These are phyloP conservation scores for Ehretia macrophylla DNA, from an alignment of 257 asterid species.

Conservation along the genomic window DNA sequence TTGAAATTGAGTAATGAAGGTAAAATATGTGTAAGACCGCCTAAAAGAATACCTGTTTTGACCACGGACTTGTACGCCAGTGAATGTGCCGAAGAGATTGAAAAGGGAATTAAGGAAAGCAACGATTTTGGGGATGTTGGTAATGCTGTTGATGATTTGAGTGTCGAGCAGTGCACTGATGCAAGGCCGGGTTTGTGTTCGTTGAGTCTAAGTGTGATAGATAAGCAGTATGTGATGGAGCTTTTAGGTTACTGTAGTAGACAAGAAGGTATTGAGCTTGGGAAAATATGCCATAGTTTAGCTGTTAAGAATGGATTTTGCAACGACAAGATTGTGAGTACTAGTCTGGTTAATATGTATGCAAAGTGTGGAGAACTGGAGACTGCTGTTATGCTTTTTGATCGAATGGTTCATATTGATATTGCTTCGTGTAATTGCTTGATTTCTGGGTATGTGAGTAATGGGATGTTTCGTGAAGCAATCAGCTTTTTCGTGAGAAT, in stretches of 20 bases:
- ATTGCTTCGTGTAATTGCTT: slow-evolving; percentile 22
- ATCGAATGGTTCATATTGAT: slow-evolving; percentile 9
- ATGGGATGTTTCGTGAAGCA: slow-evolving; percentile 12
- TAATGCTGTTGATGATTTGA: neutral
- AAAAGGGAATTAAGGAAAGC: neutral
- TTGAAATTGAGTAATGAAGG: slow-evolving; percentile 3
- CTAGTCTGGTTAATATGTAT: slow-evolving; percentile 21
- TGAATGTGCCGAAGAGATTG: neutral
- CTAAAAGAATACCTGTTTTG: slow-evolving; percentile 7
- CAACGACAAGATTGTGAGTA: slow-evolving; percentile 18
- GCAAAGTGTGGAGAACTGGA: slow-evolving; percentile 17
- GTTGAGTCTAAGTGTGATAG: neutral
- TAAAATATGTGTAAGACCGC: slow-evolving; percentile 15
- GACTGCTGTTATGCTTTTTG: slow-evolving; percentile 10
- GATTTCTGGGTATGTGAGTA: slow-evolving; percentile 21
- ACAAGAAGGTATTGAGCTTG: slow-evolving; percentile 18
- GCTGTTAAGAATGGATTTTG: slow-evolving; percentile 13
- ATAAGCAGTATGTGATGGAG: slow-evolving; percentile 8
- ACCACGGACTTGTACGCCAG: neutral
- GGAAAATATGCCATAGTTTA: slow-evolving; percentile 14
- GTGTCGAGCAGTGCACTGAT: neutral
- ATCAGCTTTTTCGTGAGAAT: slow-evolving; percentile 9
- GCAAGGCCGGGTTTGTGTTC: neutral
- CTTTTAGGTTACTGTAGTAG: slow-evolving; percentile 9
- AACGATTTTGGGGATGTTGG: neutral